phyloP scores from a whole-genome alignment of 2,329 filamentous ascomycete species.

The Albophoma yamanashiensis region DNA sequence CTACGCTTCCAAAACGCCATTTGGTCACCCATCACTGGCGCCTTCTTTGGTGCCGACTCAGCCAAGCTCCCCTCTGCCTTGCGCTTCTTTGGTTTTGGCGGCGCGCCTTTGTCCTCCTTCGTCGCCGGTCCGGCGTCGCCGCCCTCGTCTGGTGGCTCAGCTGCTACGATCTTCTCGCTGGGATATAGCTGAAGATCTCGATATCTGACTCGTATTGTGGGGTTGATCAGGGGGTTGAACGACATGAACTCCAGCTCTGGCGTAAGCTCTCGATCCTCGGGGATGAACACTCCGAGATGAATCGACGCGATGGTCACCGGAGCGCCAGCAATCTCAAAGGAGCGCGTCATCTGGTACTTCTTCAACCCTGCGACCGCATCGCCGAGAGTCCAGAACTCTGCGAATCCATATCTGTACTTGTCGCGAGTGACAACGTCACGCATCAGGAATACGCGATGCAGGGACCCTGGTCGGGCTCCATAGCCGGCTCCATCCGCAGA shows the following conservation, averaged over 20 bases:
- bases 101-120: conserved; percentile 16
- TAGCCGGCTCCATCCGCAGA: conserved; percentile 45
- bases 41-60: conserved; percentile 22
- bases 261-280: conserved; percentile 48
- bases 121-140: conserved; percentile 17
- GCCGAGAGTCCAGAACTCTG: conserved; percentile 66
- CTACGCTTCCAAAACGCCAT: conserved; percentile 35
- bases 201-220: conserved; percentile 58
- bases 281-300: conserved; percentile 76
- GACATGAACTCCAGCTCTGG: conserved; percentile 51
- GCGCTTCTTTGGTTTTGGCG: conserved; percentile 39
- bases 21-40: conserved; percentile 29
- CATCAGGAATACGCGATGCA: conserved; percentile 67
- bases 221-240: conserved; percentile 61
- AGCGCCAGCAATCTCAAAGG: conserved; percentile 68
- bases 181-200: conserved; percentile 68
- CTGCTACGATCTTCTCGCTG: conserved; percentile 50
- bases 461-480: conserved; percentile 62
- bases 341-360: conserved; percentile 60
- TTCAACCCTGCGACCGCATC: conserved; percentile 65
- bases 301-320: conserved; percentile 64
- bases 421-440: conserved; percentile 61
- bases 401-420: conserved; percentile 75
- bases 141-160: conserved; percentile 29
- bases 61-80: conserved; percentile 33